Percentiles rank a stretch among this genome's conserved stretches.
These are phyloP conservation scores for Globisporangium spiculum DNA, from an alignment of 352 stramenopile species.

Conservation along the genomic window DNA sequence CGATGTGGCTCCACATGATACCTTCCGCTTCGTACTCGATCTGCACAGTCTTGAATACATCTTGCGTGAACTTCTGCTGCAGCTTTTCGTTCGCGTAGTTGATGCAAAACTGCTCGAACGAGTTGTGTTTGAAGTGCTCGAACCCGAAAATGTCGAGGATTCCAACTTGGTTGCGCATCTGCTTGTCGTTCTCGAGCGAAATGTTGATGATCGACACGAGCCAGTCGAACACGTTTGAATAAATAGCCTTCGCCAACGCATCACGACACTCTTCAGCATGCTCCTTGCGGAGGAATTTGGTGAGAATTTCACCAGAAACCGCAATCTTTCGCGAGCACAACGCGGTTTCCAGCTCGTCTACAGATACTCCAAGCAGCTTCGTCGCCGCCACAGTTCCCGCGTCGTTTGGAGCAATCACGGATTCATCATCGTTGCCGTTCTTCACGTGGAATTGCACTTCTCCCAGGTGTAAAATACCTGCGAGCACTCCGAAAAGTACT, in stretches of 20 bases:
- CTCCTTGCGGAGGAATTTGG: slow-evolving; percentile 72
- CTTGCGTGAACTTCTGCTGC: slow-evolving; percentile 91
- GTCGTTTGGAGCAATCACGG: slow-evolving; percentile 37
- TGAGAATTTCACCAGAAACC: slow-evolving; percentile 69
- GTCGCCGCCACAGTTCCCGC: slow-evolving; percentile 36
- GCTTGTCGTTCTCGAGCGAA: slow-evolving; percentile 61
- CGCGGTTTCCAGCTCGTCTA: slow-evolving; percentile 53
- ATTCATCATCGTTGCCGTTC: slow-evolving; percentile 67
- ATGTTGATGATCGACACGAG: slow-evolving; percentile 89
- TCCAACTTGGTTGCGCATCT: slow-evolving; percentile 69
- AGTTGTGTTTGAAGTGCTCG: slow-evolving; percentile 93
- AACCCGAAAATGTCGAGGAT: slow-evolving; percentile 96
- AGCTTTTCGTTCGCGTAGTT: slow-evolving; percentile 93
- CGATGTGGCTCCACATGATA: slow-evolving; percentile 93
- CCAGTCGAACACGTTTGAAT: slow-evolving; percentile 96
- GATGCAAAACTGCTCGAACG: slow-evolving; percentile 93
- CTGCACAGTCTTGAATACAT: slow-evolving; percentile 89
- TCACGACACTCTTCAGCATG: slow-evolving; percentile 91
- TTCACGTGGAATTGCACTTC: slow-evolving; percentile 91
- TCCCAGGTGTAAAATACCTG: slow-evolving; percentile 95
- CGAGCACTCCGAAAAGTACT: slow-evolving; percentile 71
- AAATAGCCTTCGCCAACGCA: slow-evolving; percentile 95
- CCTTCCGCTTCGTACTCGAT: slow-evolving; percentile 87
- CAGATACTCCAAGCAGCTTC: slow-evolving; percentile 53
- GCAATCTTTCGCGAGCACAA: slow-evolving; percentile 67